A percentile compares a stretch with the other conserved stretches of the same genome.
Evolutionary conservation across 2,329 filamentous ascomycete species (phyloP).

Genomic region (Venturiaceae sp.): DNA sequence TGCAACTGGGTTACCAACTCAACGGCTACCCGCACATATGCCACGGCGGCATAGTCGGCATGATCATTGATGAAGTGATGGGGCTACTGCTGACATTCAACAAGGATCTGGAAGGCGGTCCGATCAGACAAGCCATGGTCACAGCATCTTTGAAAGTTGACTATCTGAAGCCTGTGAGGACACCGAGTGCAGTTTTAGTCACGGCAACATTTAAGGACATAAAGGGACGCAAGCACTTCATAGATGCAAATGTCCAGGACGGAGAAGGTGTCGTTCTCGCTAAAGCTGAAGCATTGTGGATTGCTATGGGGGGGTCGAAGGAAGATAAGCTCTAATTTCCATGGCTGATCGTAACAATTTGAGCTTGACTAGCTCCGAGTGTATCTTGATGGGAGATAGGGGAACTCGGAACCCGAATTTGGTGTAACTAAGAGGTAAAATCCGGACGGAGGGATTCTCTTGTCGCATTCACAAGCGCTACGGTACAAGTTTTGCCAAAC

Average conservation of each 20-base stretch:
- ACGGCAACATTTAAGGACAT: constrained; percentile 33
- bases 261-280: background rate
- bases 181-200: constrained; percentile 38
- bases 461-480: too few relatives aligned
- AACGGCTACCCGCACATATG: constrained; percentile 43
- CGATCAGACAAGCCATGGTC: constrained; percentile 13
- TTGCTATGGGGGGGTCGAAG: too few relatives aligned
- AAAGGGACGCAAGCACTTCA: constrained; percentile 31
- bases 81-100: constrained; percentile 31
- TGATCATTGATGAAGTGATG: constrained; percentile 48
- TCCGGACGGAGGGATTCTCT: too few relatives aligned
- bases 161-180: constrained; percentile 44
- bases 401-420: too few relatives aligned
- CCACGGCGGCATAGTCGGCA: constrained; percentile 49
- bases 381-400: too few relatives aligned
- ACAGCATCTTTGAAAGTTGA: constrained; percentile 47
- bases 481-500: too few relatives aligned
- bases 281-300: constrained; percentile 2
- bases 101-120: constrained; percentile 16
- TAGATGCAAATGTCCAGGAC: background rate
- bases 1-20: constrained; percentile 40
- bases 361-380: too few relatives aligned
- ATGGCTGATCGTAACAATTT: too few relatives aligned
- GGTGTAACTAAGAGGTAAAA: too few relatives aligned
- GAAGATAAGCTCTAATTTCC: too few relatives aligned